A percentile compares a stretch with the other conserved stretches of the same genome.
phyloP scores from a whole-genome alignment of 139 green algal genomes.

The Spirogloea muscicola region DNA sequence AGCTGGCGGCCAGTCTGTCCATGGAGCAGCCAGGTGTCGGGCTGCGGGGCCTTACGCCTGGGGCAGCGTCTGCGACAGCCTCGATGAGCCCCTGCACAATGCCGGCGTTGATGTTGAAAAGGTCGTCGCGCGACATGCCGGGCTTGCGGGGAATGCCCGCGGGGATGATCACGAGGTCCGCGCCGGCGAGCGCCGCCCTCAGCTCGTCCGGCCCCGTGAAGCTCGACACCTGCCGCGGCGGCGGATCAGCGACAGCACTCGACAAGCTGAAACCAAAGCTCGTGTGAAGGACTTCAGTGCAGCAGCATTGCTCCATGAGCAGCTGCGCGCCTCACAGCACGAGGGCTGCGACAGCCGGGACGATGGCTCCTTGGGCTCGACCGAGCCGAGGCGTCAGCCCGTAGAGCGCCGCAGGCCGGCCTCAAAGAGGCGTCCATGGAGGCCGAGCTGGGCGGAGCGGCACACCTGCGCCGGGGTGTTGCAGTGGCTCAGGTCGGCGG shows the following conservation, averaged over 20 bases:
- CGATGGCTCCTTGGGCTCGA: too few relatives aligned
- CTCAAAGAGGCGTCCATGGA: slow-evolving; percentile 33
- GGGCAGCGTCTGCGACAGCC: slow-evolving; percentile 18
- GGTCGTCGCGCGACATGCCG: slow-evolving; percentile 97
- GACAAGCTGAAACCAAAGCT: too few relatives aligned
- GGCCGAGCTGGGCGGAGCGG: slow-evolving; percentile 72
- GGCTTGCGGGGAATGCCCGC: slow-evolving; percentile 85
- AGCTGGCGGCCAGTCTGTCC: too few relatives aligned
- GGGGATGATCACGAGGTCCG: slow-evolving; percentile 93
- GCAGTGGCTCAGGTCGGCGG: slow-evolving; percentile 90
- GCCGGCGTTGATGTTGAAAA: slow-evolving; percentile 98
- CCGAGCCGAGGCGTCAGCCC: too few relatives aligned
- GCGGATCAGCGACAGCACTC: too few relatives aligned
- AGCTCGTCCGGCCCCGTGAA: slow-evolving; percentile 80
- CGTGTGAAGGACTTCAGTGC: too few relatives aligned
- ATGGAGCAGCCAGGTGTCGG: too few relatives aligned
- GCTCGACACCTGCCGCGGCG: slow-evolving; percentile 62
- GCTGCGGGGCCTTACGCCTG: neutral
- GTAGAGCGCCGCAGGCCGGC: too few relatives aligned
- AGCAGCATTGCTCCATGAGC: too few relatives aligned
- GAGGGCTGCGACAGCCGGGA: too few relatives aligned
- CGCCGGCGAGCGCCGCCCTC: slow-evolving; percentile 68
- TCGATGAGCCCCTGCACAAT: slow-evolving; percentile 85
- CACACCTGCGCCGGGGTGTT: slow-evolving; percentile 82
- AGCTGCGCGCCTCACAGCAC: too few relatives aligned